Base-by-base conservation (phyloP, 495 filamentous ascomycete genomes). In the Elasticomyces elasticus region DNA sequence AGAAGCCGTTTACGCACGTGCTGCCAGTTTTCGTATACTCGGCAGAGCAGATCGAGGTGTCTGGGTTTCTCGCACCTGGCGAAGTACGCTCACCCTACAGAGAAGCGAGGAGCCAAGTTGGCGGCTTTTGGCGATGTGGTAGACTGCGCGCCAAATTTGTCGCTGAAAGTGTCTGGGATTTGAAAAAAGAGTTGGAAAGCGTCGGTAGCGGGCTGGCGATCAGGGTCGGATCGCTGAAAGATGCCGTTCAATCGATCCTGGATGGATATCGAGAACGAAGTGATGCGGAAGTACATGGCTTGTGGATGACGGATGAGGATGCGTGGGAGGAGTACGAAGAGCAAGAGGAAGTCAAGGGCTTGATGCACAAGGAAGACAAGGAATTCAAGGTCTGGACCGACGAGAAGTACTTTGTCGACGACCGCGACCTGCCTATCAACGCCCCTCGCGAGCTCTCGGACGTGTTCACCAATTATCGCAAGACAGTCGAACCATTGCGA, bases 351-450 rank as follows among this genome's bases (percentile, higher is more conserved):
- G 69, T 86, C 9, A 66, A 67, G 24, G 62, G 67, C 12, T 56
- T 77, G 6, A 78, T 79, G 37, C 59, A 72, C 31, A 60, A 64
- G 7, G 64, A 72, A 17, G 74, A 71, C 24, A 66, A 76, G 12
- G 71, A 79, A 7, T 84, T 82, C 62, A 77, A 74, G 65, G 31
- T 76, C 5, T 85, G 79, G 75, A 67, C 66, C 0, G 84, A 89
- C 56, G 84, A 85, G 62, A 87, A 86, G 63, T 87, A 85, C 62
- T 79, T 83, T 48, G 74, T 86, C 44, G 78, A 87, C 58, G 80
- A 85, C 59, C 78, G 77, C 31, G 82, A 85, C 61, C 43, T 79
- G 1, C 73, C 75, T 2, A 67, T 79, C 20, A 54, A 67, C 5
- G 60, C 69, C 13, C 61, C 73, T 22, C 27, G 70, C 44, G 74